Evolutionary conservation across 768 basidiomycete genomes (phyloP).

Genomic region (Panellus pusillus): DNA sequence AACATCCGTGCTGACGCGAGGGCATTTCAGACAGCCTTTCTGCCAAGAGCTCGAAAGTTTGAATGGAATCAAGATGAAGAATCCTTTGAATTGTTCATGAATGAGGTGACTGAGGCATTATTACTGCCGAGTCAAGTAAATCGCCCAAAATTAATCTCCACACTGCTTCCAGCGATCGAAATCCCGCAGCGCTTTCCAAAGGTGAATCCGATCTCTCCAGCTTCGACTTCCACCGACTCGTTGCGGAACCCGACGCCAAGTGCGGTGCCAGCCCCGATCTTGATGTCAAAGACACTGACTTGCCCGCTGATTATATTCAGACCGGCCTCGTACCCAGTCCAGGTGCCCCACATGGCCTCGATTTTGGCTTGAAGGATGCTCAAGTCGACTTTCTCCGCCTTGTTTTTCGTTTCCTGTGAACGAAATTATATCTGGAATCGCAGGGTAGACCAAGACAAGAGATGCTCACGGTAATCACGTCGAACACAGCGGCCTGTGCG

Average conservation of each 20-base stretch:
- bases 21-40: too few species aligned
- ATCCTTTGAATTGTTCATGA: too few species aligned
- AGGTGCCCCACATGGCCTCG: neutral
- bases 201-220: neutral
- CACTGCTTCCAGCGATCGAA: neutral
- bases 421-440: neutral
- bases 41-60: too few species aligned
- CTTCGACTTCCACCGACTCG: neutral
- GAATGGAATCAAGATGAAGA: too few species aligned
- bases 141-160: constrained; percentile 1
- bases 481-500: neutral
- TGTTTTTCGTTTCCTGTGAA: neutral
- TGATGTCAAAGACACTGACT: neutral
- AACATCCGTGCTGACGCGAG: too few species aligned
- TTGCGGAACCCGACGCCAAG: neutral
- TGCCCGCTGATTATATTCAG: neutral
- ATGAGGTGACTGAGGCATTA: too few species aligned
- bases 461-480: neutral
- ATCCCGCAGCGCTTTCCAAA: constrained; percentile 1
- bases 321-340: neutral
- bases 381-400: neutral
- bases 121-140: neutral
- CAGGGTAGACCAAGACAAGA: too few species aligned
- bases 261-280: neutral
- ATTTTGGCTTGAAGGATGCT: neutral